These are phyloP conservation scores for Cutaneotrichosporon mucoides DNA, from an alignment of 1,284 basidiomycete species.

Conservation along the genomic window DNA sequence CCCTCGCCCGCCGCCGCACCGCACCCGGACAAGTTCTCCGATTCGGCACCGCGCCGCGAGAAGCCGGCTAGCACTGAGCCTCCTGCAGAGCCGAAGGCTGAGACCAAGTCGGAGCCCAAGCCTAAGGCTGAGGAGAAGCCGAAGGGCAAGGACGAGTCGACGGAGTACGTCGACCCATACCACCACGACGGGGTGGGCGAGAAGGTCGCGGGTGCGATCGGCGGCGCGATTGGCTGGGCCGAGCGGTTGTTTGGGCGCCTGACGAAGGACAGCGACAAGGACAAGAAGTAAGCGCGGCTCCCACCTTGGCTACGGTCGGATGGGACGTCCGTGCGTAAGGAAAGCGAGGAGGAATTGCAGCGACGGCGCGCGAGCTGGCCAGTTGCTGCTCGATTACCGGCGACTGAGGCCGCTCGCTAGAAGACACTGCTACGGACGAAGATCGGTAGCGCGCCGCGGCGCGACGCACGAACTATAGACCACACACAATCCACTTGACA, in stretches of 20 bases:
- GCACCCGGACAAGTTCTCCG: constrained; percentile 10
- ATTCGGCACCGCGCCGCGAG: not conserved
- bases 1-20: constrained; percentile 9
- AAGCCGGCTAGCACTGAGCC: not conserved
- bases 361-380: too few species aligned
- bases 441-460: too few species aligned
- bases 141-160: not conserved
- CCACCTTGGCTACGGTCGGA: too few species aligned
- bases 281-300: not conserved
- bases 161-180: constrained; percentile 11
- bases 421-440: too few species aligned
- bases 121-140: not conserved
- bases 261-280: constrained; percentile 12
- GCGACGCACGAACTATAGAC: too few species aligned
- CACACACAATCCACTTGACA: too few species aligned
- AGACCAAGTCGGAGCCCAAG: not conserved
- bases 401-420: too few species aligned
- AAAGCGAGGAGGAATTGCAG: too few species aligned
- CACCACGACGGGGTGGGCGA: constrained; percentile 22
- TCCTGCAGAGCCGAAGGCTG: not conserved
- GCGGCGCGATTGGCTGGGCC: constrained; percentile 38
- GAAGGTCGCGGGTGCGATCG: constrained; percentile 36
- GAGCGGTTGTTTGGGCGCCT: constrained; percentile 31
- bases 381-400: too few species aligned
- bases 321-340: too few species aligned